Evolutionary conservation across 1,139 yeast species (phyloP).

Genomic region (Yamadazyma mexicana): DNA sequence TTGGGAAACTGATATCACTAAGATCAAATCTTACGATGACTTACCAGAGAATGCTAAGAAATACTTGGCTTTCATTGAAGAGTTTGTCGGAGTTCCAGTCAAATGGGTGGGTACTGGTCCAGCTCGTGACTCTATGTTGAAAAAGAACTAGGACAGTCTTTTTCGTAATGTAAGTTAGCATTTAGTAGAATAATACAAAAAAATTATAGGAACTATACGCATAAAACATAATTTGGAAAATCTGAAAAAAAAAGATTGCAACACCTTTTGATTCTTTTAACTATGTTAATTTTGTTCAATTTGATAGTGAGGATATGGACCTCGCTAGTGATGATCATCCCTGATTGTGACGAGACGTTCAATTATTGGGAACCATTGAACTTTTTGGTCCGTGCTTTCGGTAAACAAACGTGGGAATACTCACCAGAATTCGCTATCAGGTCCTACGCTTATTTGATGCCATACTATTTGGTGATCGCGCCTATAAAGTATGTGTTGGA

Average conservation of each 20-base stretch:
- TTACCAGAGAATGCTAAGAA: constrained; percentile 86
- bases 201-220: neutral
- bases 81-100: constrained; percentile 77
- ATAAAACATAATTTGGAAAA: too few relatives aligned
- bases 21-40: constrained; percentile 65
- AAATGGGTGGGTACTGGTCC: constrained; percentile 99
- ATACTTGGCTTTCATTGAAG: constrained; percentile 83
- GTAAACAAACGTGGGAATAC: constrained; percentile 96
- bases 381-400: constrained; percentile 73
- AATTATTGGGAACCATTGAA: constrained; percentile 95
- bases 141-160: constrained; percentile 22
- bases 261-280: neutral
- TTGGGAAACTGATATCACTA: constrained; percentile 85
- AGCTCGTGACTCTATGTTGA: constrained; percentile 83
- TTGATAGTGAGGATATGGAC: constrained; percentile 43
- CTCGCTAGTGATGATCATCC: constrained; percentile 61
- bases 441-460: constrained; percentile 75
- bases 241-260: neutral
- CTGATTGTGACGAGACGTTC: constrained; percentile 86
- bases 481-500: constrained; percentile 31
- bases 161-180: too few relatives aligned
- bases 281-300: constrained; percentile 19
- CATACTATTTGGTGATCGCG: constrained; percentile 26
- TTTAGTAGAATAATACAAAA: neutral
- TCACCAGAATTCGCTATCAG: constrained; percentile 88